Conservation (phyloP, 75 land plant genomes). For the Pseudotsuga menziesii region DNA sequence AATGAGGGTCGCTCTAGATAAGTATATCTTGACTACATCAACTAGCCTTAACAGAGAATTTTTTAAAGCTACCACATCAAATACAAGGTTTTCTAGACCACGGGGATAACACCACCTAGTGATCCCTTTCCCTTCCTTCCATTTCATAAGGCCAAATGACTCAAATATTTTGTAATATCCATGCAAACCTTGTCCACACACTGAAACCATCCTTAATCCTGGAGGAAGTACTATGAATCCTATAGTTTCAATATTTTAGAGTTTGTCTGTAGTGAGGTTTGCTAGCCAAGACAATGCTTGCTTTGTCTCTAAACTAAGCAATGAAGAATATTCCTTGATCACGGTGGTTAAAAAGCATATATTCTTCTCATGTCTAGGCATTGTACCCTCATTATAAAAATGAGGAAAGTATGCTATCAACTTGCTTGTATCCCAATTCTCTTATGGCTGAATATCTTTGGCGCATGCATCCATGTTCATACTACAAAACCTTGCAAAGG, state of each 20-base stretch:
- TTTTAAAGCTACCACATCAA: constrained; percentile 67
- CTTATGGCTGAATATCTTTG: constrained; percentile 82
- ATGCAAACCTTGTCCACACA: constrained; percentile 19
- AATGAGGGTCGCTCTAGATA: constrained; percentile 83
- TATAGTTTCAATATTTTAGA: constrained; percentile 52
- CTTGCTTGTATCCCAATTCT: constrained; percentile 44
- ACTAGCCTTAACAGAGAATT: constrained; percentile 67
- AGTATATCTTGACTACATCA: constrained; percentile 66
- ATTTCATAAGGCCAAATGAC: constrained; percentile 67
- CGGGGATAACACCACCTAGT: constrained; percentile 78
- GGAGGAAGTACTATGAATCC: constrained; percentile 56
- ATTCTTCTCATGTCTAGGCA: constrained; percentile 54
- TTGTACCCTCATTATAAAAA: constrained; percentile 51
- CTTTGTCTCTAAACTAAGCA: constrained; percentile 45
- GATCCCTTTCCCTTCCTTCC: constrained; percentile 39
- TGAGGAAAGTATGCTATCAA: constrained; percentile 65
- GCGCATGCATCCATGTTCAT: constrained; percentile 67
- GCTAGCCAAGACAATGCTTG: constrained; percentile 79
- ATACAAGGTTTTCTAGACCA: constrained; percentile 49
- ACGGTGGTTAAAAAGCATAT: constrained; percentile 67
- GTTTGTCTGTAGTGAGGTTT: constrained; percentile 44
- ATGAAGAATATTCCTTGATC: constrained; percentile 53
- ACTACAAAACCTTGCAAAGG: constrained; percentile 84
- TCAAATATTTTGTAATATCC: constrained; percentile 55
- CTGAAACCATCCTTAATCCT: constrained; percentile 1